A percentile compares a stretch with the other conserved stretches of the same genome.
Conservation (phyloP, 331 rosid genomes). For the Malus hybrid region DNA sequence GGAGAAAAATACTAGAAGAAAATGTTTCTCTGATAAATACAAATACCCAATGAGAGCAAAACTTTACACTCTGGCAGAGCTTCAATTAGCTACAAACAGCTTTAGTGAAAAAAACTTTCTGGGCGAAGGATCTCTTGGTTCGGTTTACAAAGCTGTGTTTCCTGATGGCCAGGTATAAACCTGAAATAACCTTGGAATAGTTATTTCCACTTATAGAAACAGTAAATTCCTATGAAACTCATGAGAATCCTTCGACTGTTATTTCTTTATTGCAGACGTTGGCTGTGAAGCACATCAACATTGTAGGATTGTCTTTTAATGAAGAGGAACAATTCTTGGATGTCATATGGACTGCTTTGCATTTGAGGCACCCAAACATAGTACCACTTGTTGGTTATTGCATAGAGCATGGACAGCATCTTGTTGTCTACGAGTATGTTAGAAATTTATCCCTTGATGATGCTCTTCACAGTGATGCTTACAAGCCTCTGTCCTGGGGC, state of each 20-base stretch:
- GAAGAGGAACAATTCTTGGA: conserved; percentile 79
- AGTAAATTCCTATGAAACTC: not conserved
- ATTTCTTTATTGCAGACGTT: conserved; percentile 32
- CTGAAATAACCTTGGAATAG: not conserved
- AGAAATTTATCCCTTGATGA: conserved; percentile 51
- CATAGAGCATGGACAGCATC: conserved; percentile 75
- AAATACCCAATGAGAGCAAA: conserved; percentile 33
- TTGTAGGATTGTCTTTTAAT: conserved; percentile 45
- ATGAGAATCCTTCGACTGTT: not conserved
- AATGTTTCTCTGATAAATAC: conserved; percentile 27
- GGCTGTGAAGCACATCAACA: conserved; percentile 66
- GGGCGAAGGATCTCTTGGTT: conserved; percentile 91
- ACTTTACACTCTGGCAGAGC: conserved; percentile 52
- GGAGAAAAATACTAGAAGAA: conserved; percentile 25
- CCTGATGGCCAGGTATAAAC: conserved; percentile 61
- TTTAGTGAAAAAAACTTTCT: conserved; percentile 54
- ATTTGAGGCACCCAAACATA: conserved; percentile 70
- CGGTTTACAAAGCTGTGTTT: conserved; percentile 75
- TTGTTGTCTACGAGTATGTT: conserved; percentile 59
- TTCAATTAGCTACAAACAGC: conserved; percentile 69
- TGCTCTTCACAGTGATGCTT: conserved; percentile 54
- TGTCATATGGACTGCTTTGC: conserved; percentile 57
- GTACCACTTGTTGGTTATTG: conserved; percentile 69
- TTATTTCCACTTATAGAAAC: not conserved
- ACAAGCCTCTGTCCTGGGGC: conserved; percentile 67